Base-by-base conservation (phyloP, 805 yeast species). In the Starmerella sp. region DNA sequence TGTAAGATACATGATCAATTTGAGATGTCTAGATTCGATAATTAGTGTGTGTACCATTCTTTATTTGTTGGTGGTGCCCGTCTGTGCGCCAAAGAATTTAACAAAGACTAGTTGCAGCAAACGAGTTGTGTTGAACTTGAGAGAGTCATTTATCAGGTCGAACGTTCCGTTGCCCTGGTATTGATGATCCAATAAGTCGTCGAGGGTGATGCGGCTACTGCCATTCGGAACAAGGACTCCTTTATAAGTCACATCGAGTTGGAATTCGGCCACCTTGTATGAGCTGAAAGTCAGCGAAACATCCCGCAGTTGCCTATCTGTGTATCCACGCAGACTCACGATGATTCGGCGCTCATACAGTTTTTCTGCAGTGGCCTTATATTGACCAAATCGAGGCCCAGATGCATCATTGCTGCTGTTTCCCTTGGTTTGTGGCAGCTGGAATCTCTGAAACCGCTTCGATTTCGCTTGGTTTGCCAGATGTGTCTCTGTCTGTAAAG, bases 221-320 rank as follows among this genome's bases (percentile, higher is more conserved):
- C 75, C 73, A 9, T 77, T 80, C 45, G 81, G 84, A n/a, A 82
- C 76, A 2, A 82, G 72, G 7, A 73, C 67, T 11, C 73, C 69
- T 32, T 88, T 90, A 65, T 77, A 80, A 4, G 86, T 80, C 9
- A 87, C 85, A 51, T 90, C 93, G 28, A 93, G 73, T 5, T 78
- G 77, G 65, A 87, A 88, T 31, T 75, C 76, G 1, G 91, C 91
- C 7, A 80, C 82, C 58, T 78, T 74, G 62, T 86, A 86, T 64
- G 91, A 84, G 58, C 84, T 79, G 65, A 88, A 82, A 70, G 84
- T 79, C 64, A 91, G 81, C 57, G 79, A 80, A 30, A 88, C 75
- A 62, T 84, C 85, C 15, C 84, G 83, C 48, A 80, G 74, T 55
- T 79, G 80, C 10, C 70, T 61, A 14, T 70, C 74, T 6, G 62